A percentile compares a stretch with the other conserved stretches of the same genome.
phyloP scores from a whole-genome alignment of 1,284 basidiomycete genomes.

The Cutaneotrichosporon spelunceum region DNA sequence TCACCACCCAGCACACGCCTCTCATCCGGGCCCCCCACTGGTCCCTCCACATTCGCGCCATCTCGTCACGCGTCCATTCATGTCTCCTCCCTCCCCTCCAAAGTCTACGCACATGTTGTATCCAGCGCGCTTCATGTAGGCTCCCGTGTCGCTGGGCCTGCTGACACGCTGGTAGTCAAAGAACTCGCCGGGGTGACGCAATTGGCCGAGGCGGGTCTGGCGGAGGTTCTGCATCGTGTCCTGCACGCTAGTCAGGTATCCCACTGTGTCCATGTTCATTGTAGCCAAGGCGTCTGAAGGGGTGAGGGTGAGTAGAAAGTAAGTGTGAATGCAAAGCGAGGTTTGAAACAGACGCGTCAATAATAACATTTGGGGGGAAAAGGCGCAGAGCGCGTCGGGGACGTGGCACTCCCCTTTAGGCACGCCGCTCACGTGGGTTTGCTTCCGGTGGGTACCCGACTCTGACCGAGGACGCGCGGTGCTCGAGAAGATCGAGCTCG shows the following conservation, averaged over 20 bases:
- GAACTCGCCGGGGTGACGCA: constrained; percentile 70
- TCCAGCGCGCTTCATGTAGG: constrained; percentile 50
- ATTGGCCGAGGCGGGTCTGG: constrained; percentile 78
- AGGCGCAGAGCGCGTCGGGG: neutral
- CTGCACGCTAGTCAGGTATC: constrained; percentile 57
- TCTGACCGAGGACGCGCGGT: neutral
- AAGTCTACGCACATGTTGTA: constrained; percentile 40
- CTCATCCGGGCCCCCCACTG: neutral
- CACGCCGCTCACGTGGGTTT: neutral
- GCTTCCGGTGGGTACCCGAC: neutral
- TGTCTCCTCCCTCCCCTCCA: neutral
- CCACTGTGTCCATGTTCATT: constrained; percentile 40
- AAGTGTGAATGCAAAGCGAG: neutral
- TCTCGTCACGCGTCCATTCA: neutral
- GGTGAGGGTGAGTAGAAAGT: neutral
- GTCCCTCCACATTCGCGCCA: neutral
- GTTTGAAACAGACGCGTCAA: neutral
- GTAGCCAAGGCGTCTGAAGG: neutral
- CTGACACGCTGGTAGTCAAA: constrained; percentile 88
- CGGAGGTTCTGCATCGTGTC: constrained; percentile 71
- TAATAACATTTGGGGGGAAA: neutral
- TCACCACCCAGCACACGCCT: no score
- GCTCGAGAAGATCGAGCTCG: no score
- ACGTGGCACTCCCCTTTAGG: neutral
- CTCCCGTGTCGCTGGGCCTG: constrained; percentile 62